Conservation (phyloP, 2,329 filamentous ascomycete species). For the Blumeria hordei region DNA sequence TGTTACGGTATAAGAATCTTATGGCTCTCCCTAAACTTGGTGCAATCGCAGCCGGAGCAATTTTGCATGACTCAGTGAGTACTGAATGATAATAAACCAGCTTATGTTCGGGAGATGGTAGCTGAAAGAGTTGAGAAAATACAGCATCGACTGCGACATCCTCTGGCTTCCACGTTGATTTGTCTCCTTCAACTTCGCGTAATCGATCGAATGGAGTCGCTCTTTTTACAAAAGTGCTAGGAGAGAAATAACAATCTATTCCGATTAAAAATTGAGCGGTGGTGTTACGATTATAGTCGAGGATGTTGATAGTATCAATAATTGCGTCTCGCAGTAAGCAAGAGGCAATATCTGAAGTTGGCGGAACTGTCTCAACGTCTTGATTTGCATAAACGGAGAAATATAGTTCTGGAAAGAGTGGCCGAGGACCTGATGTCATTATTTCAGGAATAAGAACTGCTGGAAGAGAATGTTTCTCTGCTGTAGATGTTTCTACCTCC, state of each 20-base stretch:
- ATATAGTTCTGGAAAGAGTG: constrained; percentile 79
- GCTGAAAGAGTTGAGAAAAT: constrained; percentile 79
- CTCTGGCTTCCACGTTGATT: constrained; percentile 85
- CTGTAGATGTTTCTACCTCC: constrained; percentile 31
- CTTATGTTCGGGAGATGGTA: constrained; percentile 76
- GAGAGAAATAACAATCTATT: constrained; percentile 80
- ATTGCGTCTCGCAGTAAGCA: constrained; percentile 68
- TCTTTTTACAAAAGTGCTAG: constrained; percentile 76
- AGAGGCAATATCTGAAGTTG: constrained; percentile 49
- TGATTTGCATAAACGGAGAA: constrained; percentile 80
- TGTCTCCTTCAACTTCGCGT: constrained; percentile 36
- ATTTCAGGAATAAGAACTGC: constrained; percentile 49
- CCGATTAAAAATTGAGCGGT: constrained; percentile 80
- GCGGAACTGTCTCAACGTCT: constrained; percentile 71
- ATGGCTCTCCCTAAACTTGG: constrained; percentile 85
- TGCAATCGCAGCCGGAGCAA: constrained; percentile 87
- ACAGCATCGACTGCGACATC: constrained; percentile 94
- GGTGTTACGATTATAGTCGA: constrained; percentile 77
- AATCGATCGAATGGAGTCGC: constrained; percentile 83
- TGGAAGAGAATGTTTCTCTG: constrained; percentile 56
- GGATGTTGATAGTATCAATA: constrained; percentile 76
- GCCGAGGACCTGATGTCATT: constrained; percentile 46
- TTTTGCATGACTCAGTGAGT: constrained; percentile 84
- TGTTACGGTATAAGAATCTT: constrained; percentile 64
- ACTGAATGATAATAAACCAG: constrained; percentile 91